Evolutionary conservation across 805 yeast genomes (phyloP).

Genomic region (Ogataea trehaloabstinens): DNA sequence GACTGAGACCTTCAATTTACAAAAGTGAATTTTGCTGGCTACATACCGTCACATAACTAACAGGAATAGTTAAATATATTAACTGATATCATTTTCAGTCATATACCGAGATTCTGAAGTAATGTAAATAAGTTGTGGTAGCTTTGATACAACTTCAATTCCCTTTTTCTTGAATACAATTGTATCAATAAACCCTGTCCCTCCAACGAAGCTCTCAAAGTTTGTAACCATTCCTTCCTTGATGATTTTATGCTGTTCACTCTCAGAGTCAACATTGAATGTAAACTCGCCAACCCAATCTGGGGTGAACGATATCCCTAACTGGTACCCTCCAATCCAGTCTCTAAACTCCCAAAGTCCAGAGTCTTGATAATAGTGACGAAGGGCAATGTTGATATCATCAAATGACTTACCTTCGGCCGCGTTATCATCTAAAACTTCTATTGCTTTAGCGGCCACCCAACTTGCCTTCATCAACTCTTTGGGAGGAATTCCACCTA

Average conservation of each 20-base stretch:
- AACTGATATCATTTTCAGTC: not conserved
- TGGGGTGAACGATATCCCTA: not conserved
- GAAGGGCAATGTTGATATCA: not conserved
- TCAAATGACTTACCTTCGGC: not conserved
- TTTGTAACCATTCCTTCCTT: not conserved
- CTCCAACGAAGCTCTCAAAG: not conserved
- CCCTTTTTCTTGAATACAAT: not conserved
- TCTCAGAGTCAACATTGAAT: not conserved
- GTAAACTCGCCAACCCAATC: not conserved
- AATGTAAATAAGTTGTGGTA: not conserved
- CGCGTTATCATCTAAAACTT: not conserved
- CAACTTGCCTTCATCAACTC: not conserved
- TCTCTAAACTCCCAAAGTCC: not conserved
- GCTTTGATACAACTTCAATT: not conserved
- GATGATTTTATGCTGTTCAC: not conserved
- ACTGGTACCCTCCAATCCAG: not conserved
- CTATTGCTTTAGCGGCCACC: not conserved
- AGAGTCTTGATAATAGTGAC: not conserved
- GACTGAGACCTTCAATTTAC: too few relatives aligned
- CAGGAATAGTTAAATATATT: too few relatives aligned
- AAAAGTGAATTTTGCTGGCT: too few relatives aligned
- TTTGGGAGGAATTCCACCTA: not conserved
- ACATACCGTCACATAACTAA: too few relatives aligned
- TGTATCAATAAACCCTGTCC: not conserved
- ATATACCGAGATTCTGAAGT: not conserved